Evolutionary conservation across 169 alveolate species (phyloP).

Genomic region (Perkinsus chesapeaki): DNA sequence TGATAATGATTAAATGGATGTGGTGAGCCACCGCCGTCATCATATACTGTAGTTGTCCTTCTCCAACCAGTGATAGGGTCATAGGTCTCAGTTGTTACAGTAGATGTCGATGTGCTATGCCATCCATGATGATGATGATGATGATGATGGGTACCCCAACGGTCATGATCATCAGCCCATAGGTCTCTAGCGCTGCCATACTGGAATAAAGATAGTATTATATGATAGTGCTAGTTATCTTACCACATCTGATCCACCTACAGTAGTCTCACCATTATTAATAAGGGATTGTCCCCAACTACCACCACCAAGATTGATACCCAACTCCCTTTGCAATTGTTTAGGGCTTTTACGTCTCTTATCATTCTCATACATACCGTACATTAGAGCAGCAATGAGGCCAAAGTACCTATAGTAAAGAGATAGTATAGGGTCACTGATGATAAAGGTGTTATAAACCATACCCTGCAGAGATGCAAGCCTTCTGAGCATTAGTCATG

Average conservation of each 20-base stretch:
- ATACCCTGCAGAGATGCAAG: background rate
- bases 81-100: background rate
- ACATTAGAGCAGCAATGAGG: background rate
- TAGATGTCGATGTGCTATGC: background rate
- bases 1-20: background rate
- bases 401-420: background rate
- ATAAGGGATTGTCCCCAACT: background rate
- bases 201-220: background rate
- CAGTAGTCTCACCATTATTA: background rate
- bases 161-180: background rate
- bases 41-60: background rate
- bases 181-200: background rate
- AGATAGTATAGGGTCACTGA: background rate
- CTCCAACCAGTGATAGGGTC: background rate
- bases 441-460: background rate
- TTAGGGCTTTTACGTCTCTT: conserved; percentile 6
- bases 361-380: conserved; percentile 9
- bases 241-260: background rate
- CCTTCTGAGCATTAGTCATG: background rate
- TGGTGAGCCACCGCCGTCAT: background rate
- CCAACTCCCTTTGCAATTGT: background rate
- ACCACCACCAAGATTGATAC: background rate
- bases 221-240: background rate
- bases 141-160: background rate
- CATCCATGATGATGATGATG: background rate